Base-by-base conservation (phyloP, 768 basidiomycete species). In the Termitomyces sp. region DNA sequence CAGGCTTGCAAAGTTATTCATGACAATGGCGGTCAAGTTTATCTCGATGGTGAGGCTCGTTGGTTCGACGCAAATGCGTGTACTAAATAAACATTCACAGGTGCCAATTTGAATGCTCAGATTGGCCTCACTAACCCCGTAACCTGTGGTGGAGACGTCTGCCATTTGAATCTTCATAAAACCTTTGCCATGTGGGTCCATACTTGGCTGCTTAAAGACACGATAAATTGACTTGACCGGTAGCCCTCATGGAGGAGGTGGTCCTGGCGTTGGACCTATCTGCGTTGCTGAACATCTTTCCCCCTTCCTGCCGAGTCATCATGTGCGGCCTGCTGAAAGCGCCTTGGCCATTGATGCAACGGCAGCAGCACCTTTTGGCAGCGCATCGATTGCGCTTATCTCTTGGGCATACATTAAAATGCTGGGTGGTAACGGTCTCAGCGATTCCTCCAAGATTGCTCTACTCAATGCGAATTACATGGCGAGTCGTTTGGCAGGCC, bases 341-440 rank as follows among this genome's bases (percentile, higher is more conserved):
- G 69, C 76, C n/a, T 72, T 83, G 50, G 85, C 88, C 1, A 98
- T 99, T 60, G 77, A 87, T 31, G 91, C 97, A 6, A 88, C 98
- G 46, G 85, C 96, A 9, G 92, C 92, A 0, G 94, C 90, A 1
- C 97, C 94, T 0, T 98, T 86, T 68, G 96, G 97, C 46, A 95
- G 93, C 62, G 92, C 97, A 3, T 95, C 93, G 7, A 94, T 99
- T 65, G 86, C 92, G 47, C 80, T 95, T 59, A 98, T 98, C 65
- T 98, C 95, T 0, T 98, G 96, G 95, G 96, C 97, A 13, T 99
- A 97, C 72, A 92, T 97, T 80, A 96, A 92, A 76, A 98, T 99
- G 97, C 84, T 99, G n/a, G 97, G 97, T 27, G 96, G 95, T 8
- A 76, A 84, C 55, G 97, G 97, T 7, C 82, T 99, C 27, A 82